These are phyloP conservation scores for Teratosphaeria nubilosa DNA, from an alignment of 2,329 filamentous ascomycete genomes.

Conservation along the genomic window DNA sequence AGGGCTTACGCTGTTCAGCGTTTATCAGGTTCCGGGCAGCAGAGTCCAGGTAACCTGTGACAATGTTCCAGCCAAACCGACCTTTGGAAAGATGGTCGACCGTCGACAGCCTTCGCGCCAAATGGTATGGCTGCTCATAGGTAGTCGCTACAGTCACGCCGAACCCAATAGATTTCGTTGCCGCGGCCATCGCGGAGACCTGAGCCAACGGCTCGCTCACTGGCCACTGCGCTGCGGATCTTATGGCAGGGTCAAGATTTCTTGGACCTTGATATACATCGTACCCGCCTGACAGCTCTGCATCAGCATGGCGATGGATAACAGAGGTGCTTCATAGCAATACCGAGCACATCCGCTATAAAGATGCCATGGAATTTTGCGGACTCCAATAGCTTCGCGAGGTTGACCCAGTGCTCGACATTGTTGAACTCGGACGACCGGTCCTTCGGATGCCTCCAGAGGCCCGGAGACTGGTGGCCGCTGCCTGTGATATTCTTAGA, in stretches of 20 bases:
- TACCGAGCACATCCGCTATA: constrained; percentile 53
- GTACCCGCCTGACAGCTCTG: constrained; percentile 37
- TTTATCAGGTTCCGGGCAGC: constrained; percentile 50
- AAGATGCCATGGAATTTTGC: constrained; percentile 58
- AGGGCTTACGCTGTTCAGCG: constrained; percentile 36
- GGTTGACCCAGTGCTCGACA: constrained; percentile 50
- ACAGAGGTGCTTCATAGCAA: not conserved
- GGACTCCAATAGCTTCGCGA: constrained; percentile 50
- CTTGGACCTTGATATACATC: constrained; percentile 57
- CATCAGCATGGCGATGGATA: not conserved
- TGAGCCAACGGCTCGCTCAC: constrained; percentile 58
- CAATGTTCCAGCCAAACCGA: constrained; percentile 57
- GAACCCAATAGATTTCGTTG: constrained; percentile 54
- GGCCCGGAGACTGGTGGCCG: constrained; percentile 45
- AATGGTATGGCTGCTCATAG: constrained; percentile 52
- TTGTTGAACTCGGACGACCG: constrained; percentile 52
- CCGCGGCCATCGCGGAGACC: constrained; percentile 54
- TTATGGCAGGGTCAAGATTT: constrained; percentile 50
- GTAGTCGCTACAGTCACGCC: constrained; percentile 54
- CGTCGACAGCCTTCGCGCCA: constrained; percentile 53
- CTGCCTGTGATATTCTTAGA: constrained; percentile 26
- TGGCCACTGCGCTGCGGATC: constrained; percentile 58
- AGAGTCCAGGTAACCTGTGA: constrained; percentile 53
- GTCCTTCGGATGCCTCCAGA: constrained; percentile 57
- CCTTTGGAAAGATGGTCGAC: constrained; percentile 53